Base-by-base conservation (phyloP, 495 filamentous ascomycete genomes). In the Xanthoparmelia taractica region DNA sequence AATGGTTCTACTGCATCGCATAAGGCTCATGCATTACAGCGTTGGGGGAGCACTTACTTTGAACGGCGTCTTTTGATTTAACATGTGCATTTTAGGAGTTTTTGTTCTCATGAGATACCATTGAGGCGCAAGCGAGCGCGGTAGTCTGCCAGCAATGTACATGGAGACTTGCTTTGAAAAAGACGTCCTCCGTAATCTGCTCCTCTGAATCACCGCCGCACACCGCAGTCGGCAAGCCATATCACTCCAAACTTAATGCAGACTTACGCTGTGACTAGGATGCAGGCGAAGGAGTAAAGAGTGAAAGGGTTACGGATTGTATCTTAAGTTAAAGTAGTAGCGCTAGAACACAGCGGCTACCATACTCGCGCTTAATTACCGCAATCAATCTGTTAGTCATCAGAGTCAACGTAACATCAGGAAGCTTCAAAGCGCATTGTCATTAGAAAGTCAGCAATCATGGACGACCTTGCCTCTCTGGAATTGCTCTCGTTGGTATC, bases 401-500 rank as follows among this genome's bases (percentile, higher is more conserved):
- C 7, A 45, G 6, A 8, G 6, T 17, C 41, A 45, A 2, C 3
- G 1, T 45, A n/a, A 7, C 41, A 2, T 41, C 38, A 3, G 3
- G 41, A 45, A n/a, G 7, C 4, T 25, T 37, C 31, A 57, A 23
- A 17, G n/a, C 15, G 36, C 1, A 58, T 20, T 10, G 23, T 40
- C 17, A 5, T 23, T 41, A n/a, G 20, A 17, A 18, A 25, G 1
- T 38, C 11, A 15, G 18, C 36, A 43, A 47, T 29, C 43, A 96
- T 98, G 90, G 92, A 96, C 72, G 91, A 96, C 73, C 81, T 97
- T 63, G 85, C 88, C 69, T 88, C 87, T 66, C 85, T 98, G 66
- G 94, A 98, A 78, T 79, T 95, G 65, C 84, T 97, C 64, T 95
- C 91, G 65, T 84, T 98, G 63, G 92, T 97, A 65, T 92, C 90